A percentile compares a stretch with the other conserved stretches of the same genome.
phyloP scores from a whole-genome alignment of 495 filamentous ascomycete species.

The Paragyromitra xinjiangensis region DNA sequence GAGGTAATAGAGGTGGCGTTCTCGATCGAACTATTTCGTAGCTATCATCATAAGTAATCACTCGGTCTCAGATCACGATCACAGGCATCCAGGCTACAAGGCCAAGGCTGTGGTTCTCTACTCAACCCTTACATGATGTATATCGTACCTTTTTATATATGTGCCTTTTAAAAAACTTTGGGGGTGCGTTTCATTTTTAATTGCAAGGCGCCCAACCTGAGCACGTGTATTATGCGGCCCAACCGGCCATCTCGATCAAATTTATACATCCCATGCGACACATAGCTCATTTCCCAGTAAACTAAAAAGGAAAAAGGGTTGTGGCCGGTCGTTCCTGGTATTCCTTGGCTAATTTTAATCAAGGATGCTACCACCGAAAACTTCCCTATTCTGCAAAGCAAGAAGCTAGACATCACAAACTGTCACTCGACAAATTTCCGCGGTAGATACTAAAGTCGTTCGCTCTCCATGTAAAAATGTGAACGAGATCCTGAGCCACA shows the following conservation, averaged over 20 bases:
- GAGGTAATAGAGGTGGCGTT: background rate
- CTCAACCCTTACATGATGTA: background rate
- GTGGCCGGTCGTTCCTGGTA: no score
- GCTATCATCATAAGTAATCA: constrained; percentile 29
- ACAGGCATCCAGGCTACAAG: background rate
- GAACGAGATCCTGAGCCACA: no score
- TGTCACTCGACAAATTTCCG: constrained; percentile 13
- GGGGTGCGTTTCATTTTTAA: background rate
- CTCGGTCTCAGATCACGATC: constrained; percentile 9
- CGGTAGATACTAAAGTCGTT: background rate
- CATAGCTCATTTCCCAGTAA: background rate
- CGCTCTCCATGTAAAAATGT: no score
- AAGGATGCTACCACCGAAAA: background rate
- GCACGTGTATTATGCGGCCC: background rate
- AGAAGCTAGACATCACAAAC: background rate
- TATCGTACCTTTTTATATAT: background rate
- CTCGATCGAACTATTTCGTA: background rate
- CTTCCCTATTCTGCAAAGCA: background rate
- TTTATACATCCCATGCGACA: background rate
- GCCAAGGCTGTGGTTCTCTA: background rate
- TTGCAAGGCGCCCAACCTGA: background rate
- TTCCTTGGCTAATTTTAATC: background rate
- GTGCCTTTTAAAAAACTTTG: background rate
- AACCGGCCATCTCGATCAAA: constrained; percentile 6
- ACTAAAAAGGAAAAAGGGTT: background rate